These are phyloP conservation scores for Bonia amplexicaulis DNA, from an alignment of 176 grass and related monocot species.

Conservation along the genomic window DNA sequence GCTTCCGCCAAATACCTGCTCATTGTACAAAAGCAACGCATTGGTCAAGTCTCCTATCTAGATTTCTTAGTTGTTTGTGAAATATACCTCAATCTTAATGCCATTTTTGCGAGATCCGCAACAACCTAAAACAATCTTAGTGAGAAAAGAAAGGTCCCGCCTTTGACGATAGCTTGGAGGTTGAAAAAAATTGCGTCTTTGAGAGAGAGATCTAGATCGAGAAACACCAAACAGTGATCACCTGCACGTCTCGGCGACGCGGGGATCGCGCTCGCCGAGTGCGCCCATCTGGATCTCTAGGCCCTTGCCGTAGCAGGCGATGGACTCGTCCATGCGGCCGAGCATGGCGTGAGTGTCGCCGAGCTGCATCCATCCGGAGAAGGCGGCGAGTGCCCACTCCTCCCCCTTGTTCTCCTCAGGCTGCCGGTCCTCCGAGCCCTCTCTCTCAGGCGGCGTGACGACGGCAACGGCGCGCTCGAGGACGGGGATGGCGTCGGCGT, in stretches of 20 bases:
- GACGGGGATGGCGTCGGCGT: conserved; percentile 79
- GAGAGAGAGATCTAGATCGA: conserved; percentile 30
- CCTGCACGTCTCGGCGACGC: conserved; percentile 96
- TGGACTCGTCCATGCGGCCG: conserved; percentile 85
- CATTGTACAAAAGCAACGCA: neutral
- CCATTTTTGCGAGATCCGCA: neutral
- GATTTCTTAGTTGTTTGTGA: neutral
- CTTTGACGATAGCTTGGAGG: neutral
- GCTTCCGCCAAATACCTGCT: conserved; percentile 90
- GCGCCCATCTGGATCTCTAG: conserved; percentile 94
- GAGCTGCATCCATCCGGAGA: conserved; percentile 98
- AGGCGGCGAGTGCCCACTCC: conserved; percentile 71
- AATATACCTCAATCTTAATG: neutral
- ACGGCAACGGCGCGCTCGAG: conserved; percentile 82
- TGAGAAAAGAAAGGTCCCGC: neutral
- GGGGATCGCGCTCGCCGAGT: conserved; percentile 75
- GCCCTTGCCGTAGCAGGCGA: conserved; percentile 85
- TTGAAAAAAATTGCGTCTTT: neutral
- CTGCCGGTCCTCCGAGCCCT: neutral
- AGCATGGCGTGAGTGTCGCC: conserved; percentile 97
- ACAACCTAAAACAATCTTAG: neutral
- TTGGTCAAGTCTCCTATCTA: neutral
- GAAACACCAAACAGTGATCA: neutral
- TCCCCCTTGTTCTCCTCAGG: conserved; percentile 32
- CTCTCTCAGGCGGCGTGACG: conserved; percentile 20